These are phyloP conservation scores for Xylaria bambusicola DNA, from an alignment of 495 filamentous ascomycete genomes.

Conservation along the genomic window DNA sequence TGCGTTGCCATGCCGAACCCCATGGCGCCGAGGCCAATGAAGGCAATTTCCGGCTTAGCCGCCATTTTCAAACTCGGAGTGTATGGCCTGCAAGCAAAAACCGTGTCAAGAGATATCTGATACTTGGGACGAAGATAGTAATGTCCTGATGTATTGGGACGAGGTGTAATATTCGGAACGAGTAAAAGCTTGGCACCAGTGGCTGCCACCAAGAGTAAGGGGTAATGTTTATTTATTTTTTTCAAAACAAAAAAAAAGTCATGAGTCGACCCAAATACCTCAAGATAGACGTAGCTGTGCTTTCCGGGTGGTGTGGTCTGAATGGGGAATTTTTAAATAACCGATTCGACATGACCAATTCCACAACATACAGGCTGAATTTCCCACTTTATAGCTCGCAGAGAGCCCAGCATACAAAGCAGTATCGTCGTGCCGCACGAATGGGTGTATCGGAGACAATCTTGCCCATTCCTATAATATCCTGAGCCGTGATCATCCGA, in stretches of 20 bases:
- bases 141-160: not conserved
- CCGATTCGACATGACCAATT: not conserved
- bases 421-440: not conserved
- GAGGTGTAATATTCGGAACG: not conserved
- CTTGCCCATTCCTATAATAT: not conserved
- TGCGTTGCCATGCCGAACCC: slow-evolving; percentile 85
- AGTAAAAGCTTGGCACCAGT: not conserved
- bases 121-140: not conserved
- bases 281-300: not conserved
- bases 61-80: slow-evolving; percentile 4
- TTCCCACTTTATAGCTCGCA: slow-evolving; percentile 4
- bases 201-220: not conserved
- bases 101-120: not conserved
- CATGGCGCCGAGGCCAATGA: slow-evolving; percentile 87
- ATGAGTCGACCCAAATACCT: not conserved
- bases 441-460: not conserved
- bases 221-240: not conserved
- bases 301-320: too few relatives aligned
- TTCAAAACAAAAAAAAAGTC: too few relatives aligned
- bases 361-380: slow-evolving; percentile 12
- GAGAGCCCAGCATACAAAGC: slow-evolving; percentile 1
- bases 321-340: not conserved
- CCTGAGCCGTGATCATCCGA: not conserved
- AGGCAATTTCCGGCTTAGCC: slow-evolving; percentile 62
- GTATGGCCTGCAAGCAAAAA: not conserved